Conservation (phyloP, 306 rosid genomes). For the Arachis stenosperma region DNA sequence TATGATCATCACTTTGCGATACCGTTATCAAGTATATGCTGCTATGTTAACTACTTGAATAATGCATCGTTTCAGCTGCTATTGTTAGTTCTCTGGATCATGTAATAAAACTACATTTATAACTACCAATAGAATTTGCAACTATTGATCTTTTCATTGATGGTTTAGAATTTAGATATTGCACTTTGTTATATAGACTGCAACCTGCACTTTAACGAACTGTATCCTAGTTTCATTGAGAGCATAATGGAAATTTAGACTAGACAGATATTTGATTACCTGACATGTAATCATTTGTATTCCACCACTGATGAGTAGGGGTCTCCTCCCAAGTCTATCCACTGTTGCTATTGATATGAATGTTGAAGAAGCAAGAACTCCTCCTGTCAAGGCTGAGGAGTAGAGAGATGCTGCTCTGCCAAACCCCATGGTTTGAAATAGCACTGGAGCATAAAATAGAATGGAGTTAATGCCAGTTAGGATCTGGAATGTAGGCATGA, state of each 20-base stretch:
- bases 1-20: neutral
- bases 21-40: neutral
- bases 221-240: neutral
- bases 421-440: conserved; percentile 90
- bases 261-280: conserved; percentile 47
- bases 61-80: conserved; percentile 3
- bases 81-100: neutral
- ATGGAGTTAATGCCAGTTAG: conserved; percentile 90
- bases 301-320: conserved; percentile 85
- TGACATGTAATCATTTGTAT: conserved; percentile 80
- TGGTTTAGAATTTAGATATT: too few species aligned
- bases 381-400: conserved; percentile 90
- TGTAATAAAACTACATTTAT: neutral
- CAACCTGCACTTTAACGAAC: too few species aligned
- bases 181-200: too few species aligned
- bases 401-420: conserved; percentile 76
- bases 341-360: conserved; percentile 80
- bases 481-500: conserved; percentile 87
- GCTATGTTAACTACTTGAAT: neutral
- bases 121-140: too few species aligned
- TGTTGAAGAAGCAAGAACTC: conserved; percentile 79
- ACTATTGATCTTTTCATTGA: too few species aligned
- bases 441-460: conserved; percentile 84
- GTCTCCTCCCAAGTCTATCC: conserved; percentile 75
- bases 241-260: conserved; percentile 6